Base-by-base conservation (phyloP, 176 grass and related monocot genomes). In the Microstegium vimineum region DNA sequence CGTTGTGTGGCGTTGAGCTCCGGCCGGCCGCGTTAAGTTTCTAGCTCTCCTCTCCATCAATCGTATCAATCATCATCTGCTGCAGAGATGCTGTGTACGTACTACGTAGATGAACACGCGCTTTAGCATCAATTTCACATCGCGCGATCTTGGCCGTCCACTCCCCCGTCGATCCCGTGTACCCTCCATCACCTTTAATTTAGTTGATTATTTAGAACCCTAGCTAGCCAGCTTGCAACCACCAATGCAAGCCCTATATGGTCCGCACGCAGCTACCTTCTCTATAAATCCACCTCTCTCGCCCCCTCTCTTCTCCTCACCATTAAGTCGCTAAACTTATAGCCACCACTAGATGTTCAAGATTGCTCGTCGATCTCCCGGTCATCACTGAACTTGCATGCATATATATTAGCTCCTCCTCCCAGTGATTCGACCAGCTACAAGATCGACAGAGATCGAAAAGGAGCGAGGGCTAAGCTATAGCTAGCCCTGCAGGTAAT, bases 281-380 rank as follows among this genome's bases (percentile, higher is more conserved):
- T 65, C n/a, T 89, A 89, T 89, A 89, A 86, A 89, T 89, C 56
- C 78, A 77, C n/a, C n/a, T n/a, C n/a, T n/a, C n/a, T n/a, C n/a
- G n/a, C n/a, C 2, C 35, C 35, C 64, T 41, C 77, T 7, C 22
- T 52, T 65, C 32, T 57, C 66, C 47, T 5, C 63, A 79, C 73
- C 41, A 69, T 64, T 83, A n/a, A n/a, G n/a, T n/a, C n/a, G n/a
- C n/a, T n/a, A n/a, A n/a, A n/a, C n/a, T n/a, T n/a, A n/a, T n/a
- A n/a, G n/a, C n/a, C n/a, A n/a, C n/a, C n/a, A n/a, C n/a, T n/a
- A n/a, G n/a, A n/a, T n/a, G n/a, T n/a, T n/a, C n/a, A n/a, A n/a
- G n/a, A n/a, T n/a, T n/a, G n/a, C n/a, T n/a, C n/a, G n/a, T n/a
- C n/a, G n/a, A n/a, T n/a, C n/a, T n/a, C n/a, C n/a, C n/a, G n/a